Evolutionary conservation across 169 alveolate species (phyloP), one percentile per base, ranked within the genome.

Genomic region (Eimeria necatrix): DNA sequence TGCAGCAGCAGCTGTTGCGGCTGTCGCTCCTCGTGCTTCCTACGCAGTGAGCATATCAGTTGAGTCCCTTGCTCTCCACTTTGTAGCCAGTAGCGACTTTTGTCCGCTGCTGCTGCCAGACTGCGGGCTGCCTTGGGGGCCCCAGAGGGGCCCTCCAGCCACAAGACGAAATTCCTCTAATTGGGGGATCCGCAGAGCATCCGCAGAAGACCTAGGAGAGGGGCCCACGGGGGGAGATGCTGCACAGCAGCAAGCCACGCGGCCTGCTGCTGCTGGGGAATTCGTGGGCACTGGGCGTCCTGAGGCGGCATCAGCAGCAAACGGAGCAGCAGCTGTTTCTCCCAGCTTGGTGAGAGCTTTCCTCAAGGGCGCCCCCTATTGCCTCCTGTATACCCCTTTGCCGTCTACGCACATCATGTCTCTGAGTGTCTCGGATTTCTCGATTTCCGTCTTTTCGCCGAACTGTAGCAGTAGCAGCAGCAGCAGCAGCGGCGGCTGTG

Each of bases 101-200:
- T 53, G 70, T 7, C 91, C 91, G 52, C 59, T 83, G 76, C 70
- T 83, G 91, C 60, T 83, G 56, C 91, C 91, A 5, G 78, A 56
- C 4, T 26, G 59, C 9, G 56, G 91, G 24, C 51, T 80, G 22
- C 70, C 70, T 0, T 49, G 56, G 90, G 90, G 90, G 32, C 90
- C 90, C 52, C 12, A 14, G 32, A 74, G 91, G 91, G 48, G 53
- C 76, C 76, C 73, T 22, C n/a, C 60, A 24, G 91, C 76, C 68
- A 3, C 76, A 24, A 3, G 61, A 18, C 10, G 84, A 3, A 18
- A 56, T 10, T 56, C 68, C 53, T 0, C 3, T 56, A 2, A 49
- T 20, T 32, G 3, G 84, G 84, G 84, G 84, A 18, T 59, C 88
- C 71, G 32, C 12, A 41, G 49, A 51, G 70, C 24, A 0, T 16